Base-by-base conservation (phyloP, 305 asterid genomes). In the Ilex paraguariensis region DNA sequence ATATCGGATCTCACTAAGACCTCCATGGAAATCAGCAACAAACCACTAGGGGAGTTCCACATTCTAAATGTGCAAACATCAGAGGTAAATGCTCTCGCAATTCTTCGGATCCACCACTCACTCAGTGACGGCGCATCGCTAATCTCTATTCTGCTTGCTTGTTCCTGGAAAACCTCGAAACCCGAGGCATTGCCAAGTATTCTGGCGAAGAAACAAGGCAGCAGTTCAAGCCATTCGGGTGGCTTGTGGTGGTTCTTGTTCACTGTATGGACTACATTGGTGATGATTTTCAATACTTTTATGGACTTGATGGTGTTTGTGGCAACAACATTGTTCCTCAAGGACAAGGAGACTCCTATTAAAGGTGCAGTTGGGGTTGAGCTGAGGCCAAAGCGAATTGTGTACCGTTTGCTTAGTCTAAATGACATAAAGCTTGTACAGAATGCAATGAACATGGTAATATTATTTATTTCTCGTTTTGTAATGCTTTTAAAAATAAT, bases 31-130 rank as follows among this genome's bases (percentile, higher is more conserved):
- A 21, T 21, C 74, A 71, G 12, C n/a, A 56, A 39, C 70, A 3
- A 84, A 78, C 91, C 91, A 11, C 31, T 77, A 0, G 82, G 91
- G 91, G 91, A 84, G 31, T 7, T 84, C 40, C 66, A 84, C 63
- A 59, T 84, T 9, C 76, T 84, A 5, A 82, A 82, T 51, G 62
- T 79, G 21, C 71, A 57, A 68, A 79, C 84, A 16, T 71, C 84
- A 0, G 74, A 77, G 12, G 81, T 86, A 28, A 48, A 59, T 2
- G 63, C 83, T 6, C 54, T 68, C 0, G 74, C 48, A 2, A 40
- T 82, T 17, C 57, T 71, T 8, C 74, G 62, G 66, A 15, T 73
- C 21, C 83, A 82, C 62, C 91, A 84, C 32, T 77, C 88, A 0
- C 15, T 84, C 10, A 88, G 91, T 6, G 91, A 82, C 46, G 88